Evolutionary conservation across 1,139 yeast genomes (phyloP), one percentile per base, ranked within the genome.

Genomic region (Scheffersomyces lignicola): DNA sequence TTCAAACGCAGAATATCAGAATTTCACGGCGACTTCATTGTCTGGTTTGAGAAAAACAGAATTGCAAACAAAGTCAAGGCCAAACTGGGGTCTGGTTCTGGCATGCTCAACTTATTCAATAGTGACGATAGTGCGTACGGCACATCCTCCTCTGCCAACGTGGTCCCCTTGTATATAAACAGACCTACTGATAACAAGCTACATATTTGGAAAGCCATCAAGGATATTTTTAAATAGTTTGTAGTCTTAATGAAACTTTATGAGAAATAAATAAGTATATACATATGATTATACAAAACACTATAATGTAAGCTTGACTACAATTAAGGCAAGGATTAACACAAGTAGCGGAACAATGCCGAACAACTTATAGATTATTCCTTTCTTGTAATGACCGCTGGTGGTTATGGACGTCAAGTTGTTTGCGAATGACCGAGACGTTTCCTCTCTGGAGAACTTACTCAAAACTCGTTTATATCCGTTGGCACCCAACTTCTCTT

Each of bases 361-460:
- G 9, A 43, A 21, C 9, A 44, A 10, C 4, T 27, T 26, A 22
- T 44, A 40, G 8, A 49, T 24, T 2, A 43, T 16, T 3, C 54
- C 52, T 32, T 50, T 49, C 44, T 24, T 42, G 34, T 26, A 26
- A 26, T 5, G 4, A 15, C 18, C 12, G 7, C 11, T 31, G 25
- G 15, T 31, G 20, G 8, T 32, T 24, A 20, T 36, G n/a, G 11
- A 31, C 28, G 18, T 29, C 28, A 60, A 58, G 45, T 59, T 60
- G 3, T 45, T 42, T 33, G 47, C 56, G 46, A 85, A 76, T 22
- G 69, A 62, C 35, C 60, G 47, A 24, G 86, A 80, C 84, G 86
- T 82, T 33, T 79, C 76, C 7, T 64, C 68, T 39, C 83, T 63
- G 10, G 89, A 76, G 51, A 86, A 87, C 23, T 65, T 57, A 13